Base-by-base conservation (phyloP, 1,139 yeast genomes). In the Meyerozyma carpophila region DNA sequence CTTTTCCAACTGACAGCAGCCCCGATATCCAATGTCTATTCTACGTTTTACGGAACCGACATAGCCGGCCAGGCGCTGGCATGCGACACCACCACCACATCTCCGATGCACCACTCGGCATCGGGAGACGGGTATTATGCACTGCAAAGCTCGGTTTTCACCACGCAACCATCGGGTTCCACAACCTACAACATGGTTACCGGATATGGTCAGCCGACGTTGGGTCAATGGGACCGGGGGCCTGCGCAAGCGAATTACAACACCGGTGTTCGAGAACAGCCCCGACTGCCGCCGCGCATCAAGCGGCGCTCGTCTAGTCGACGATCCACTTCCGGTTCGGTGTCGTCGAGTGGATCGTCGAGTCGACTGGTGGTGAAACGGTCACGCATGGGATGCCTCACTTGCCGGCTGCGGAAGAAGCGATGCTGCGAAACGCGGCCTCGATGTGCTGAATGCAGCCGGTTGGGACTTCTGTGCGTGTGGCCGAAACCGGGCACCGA, bases 401-500 rank as follows among this genome's bases (percentile, higher is more conserved):
- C 77, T 9, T 72, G 77, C 47, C 60, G 77, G 41, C 74, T 66
- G 48, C 52, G 77, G 5, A 72, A 72, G 51, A 72, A 72, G 50
- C 58, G 77, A 38, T 72, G 77, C 45, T 69, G 75, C 45, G 77
- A 72, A 50, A 60, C 66, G 6, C 60, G 63, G 36, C 77, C 77
- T 5, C 58, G 58, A 41, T 72, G 77, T 50, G 59, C 68, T 11
- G 76, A 74, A 44, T 75, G 81, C 51, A 46, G 57, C 16, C 47
- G 72, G 11, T 65, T 73, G 39, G 61, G 72, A 31, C 65, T 75
- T 43, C 60, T 61, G 43, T 75, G 80, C 50, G 68, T 68, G 38
- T 75, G 81, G 81, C 81, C 81, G 39, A 59, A 58, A 34, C 76
- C 77, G 2, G 77, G 77, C 18, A 70, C 75, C 5, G 77, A 72